A percentile compares a stretch with the other conserved stretches of the same genome.
Conservation (phyloP, 208 protist species). For the Trichomonas vaginalis region DNA sequence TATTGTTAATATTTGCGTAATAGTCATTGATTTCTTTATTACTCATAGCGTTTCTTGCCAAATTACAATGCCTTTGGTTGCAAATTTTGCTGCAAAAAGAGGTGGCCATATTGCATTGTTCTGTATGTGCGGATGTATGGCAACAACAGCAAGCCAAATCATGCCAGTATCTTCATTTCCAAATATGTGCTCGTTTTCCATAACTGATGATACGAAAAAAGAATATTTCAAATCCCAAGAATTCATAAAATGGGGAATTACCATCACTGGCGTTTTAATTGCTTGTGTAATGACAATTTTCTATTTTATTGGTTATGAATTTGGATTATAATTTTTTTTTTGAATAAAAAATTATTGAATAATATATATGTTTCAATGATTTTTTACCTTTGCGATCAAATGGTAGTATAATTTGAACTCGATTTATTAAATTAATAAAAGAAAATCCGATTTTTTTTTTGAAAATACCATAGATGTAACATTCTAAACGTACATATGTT, state of each 20-base stretch:
- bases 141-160: background rate
- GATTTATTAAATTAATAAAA: too few species aligned
- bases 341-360: too few species aligned
- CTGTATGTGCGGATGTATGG: background rate
- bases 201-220: background rate
- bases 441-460: too few species aligned
- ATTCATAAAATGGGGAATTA: background rate
- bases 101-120: background rate
- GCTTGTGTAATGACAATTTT: background rate
- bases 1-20: background rate
- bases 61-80: background rate
- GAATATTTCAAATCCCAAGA: background rate
- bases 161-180: background rate
- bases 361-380: too few species aligned
- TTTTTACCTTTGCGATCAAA: too few species aligned
- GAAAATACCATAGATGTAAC: too few species aligned
- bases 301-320: background rate
- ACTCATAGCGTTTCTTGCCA: background rate
- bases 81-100: background rate
- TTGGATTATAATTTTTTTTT: background rate
- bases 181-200: background rate
- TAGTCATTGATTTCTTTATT: background rate
- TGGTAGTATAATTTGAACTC: too few species aligned
- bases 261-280: background rate
- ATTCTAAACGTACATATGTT: too few species aligned